phyloP scores from a whole-genome alignment of 805 yeast species.

The Spathaspora hagerdaliae region DNA sequence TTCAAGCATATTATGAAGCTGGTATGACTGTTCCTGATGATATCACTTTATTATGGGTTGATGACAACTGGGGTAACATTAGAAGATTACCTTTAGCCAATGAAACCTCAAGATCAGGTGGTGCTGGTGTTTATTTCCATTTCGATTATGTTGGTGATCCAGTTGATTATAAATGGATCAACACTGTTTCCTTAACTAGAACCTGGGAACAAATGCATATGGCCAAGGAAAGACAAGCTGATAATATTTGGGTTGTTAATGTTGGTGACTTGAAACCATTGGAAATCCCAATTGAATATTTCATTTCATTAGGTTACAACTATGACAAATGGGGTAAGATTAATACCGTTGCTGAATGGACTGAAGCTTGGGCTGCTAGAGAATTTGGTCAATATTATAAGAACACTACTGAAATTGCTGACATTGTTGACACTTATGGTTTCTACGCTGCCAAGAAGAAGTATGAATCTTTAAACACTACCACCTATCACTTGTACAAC shows the following conservation, averaged over 20 bases:
- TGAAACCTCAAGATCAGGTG: conserved; percentile 18
- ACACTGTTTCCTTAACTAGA: conserved; percentile 16
- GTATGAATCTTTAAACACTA: conserved; percentile 11
- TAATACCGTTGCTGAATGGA: conserved; percentile 8
- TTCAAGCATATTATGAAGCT: conserved; percentile 12
- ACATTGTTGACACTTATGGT: conserved; percentile 12
- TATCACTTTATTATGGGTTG: conserved; percentile 21
- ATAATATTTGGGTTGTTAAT: conserved; percentile 19
- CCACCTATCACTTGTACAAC: conserved; percentile 8
- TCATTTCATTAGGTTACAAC: conserved; percentile 15
- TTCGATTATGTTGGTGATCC: conserved; percentile 26
- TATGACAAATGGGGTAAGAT: conserved; percentile 11
- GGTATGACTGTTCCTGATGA: conserved; percentile 17
- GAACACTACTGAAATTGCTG: conserved; percentile 11
- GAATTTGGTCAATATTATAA: conserved; percentile 9
- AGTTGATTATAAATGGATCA: conserved; percentile 23
- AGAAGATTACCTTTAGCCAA: conserved; percentile 18
- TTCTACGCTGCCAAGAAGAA: conserved; percentile 9
- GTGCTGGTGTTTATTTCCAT: conserved; percentile 24
- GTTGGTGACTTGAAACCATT: conserved; percentile 23
- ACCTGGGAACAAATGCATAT: conserved; percentile 23
- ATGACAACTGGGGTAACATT: conserved; percentile 25
- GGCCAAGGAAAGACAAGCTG: conserved; percentile 16
- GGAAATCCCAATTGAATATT: conserved; percentile 18
- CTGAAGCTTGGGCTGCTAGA: conserved; percentile 9